Conservation (phyloP, 2,329 filamentous ascomycete genomes). For the Alternaria sp. region DNA sequence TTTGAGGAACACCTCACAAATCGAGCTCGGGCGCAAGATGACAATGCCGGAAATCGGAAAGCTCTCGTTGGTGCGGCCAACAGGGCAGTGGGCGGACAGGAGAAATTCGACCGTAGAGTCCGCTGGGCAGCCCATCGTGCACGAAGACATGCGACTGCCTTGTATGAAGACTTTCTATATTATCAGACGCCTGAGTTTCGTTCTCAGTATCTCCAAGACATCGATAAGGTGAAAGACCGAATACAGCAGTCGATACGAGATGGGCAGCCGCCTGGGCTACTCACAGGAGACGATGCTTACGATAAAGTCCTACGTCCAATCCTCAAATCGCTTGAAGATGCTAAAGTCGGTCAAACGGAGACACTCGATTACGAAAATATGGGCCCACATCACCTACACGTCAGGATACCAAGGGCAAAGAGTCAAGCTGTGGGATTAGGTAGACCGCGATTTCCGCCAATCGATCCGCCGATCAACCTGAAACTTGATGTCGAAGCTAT, state of each 20-base stretch:
- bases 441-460: background rate
- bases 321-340: background rate
- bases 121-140: background rate
- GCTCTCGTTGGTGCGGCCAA: background rate
- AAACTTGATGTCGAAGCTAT: background rate
- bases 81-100: background rate
- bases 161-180: background rate
- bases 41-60: background rate
- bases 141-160: background rate
- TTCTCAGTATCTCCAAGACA: background rate
- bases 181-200: background rate
- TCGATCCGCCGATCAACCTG: background rate
- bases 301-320: background rate
- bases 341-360: background rate
- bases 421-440: background rate
- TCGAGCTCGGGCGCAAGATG: background rate
- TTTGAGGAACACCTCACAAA: background rate
- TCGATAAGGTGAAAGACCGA: background rate
- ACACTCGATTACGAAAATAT: background rate
- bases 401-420: background rate
- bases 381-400: background rate
- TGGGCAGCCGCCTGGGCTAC: background rate
- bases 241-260: no score
- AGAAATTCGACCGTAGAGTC: background rate
- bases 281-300: background rate